Base-by-base conservation (phyloP, 2,329 filamentous ascomycete genomes). In the Aspergillus quadricinctus region DNA sequence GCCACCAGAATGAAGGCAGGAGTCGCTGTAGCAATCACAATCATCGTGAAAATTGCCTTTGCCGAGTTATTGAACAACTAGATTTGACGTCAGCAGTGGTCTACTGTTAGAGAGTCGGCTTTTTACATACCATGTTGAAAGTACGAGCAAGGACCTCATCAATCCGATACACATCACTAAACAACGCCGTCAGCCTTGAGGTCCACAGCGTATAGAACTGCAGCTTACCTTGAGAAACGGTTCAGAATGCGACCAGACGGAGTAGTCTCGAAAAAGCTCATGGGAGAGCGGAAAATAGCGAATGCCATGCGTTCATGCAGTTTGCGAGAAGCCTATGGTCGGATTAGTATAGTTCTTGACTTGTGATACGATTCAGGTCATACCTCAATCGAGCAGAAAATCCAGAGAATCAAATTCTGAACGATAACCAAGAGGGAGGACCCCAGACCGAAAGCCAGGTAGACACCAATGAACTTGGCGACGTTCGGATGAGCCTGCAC, bases 181-280 rank as follows among this genome's bases (percentile, higher is more conserved):
- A 55, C 31, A 45, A 52, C 40, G 37, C 10, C 48, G 35, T 54
- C 21, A 54, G 55, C 29, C 43, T 40, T 27, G 29, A 17, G 14
- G 23, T 54, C 5, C 28, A 50, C 40, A 27, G 27, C n/a, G 49
- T 40, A 45, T 19, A 23, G 4, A 29, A 19, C 31, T 21, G 31
- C 49, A 77, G 14, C 84, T 61, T 74, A 89, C 87, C 88, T 95
- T 17, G 93, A 97, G 74, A 99, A 99, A 54, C 94, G 84, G 73
- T 99, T 99, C 57, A 99, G 80, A 67, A 99, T 97, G 56, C 95
- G 87, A n/a, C 94, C 94, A 60, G 92, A 88, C 2, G 94, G 94
- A 1, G 94, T 99, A 0, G 92, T 96, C 72, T 99, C 95, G 66
- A 99, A 99, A 77, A 99, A 99, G 66, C 87, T 94, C 94, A 99